These are phyloP conservation scores for Naganishia antarctica DNA, from an alignment of 768 basidiomycete genomes.

Conservation along the genomic window DNA sequence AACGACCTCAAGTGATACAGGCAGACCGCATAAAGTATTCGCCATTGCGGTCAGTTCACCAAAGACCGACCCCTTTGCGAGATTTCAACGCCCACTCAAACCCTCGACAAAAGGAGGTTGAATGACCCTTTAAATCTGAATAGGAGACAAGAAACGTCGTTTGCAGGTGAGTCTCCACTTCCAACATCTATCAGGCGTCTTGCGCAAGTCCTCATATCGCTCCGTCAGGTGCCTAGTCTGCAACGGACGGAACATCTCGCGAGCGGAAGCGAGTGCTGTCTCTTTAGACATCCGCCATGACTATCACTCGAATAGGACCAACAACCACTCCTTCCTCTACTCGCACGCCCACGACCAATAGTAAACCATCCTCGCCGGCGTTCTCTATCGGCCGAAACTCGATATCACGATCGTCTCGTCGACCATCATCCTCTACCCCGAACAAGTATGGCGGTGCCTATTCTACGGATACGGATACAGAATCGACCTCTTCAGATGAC, in stretches of 20 bases:
- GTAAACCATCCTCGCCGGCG: not conserved
- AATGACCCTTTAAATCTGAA: not conserved
- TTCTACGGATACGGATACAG: not conserved
- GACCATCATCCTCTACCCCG: not conserved
- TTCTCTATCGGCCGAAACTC: not conserved
- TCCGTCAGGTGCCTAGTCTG: not conserved
- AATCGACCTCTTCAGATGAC: not conserved
- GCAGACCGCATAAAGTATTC: no score
- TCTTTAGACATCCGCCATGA: not conserved
- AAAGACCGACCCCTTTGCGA: no score
- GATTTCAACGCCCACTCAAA: no score
- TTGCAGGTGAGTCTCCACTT: not conserved
- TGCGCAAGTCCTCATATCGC: not conserved
- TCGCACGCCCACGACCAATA: not conserved
- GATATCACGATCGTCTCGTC: not conserved
- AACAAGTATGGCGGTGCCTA: not conserved
- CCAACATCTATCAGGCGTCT: not conserved
- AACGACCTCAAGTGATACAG: no score
- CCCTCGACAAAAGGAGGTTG: not conserved
- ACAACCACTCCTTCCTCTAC: not conserved
- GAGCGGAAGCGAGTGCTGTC: not conserved
- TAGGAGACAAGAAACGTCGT: not conserved
- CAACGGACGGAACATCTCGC: not conserved
- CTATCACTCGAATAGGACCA: slow-evolving; percentile 15
- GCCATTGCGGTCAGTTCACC: no score